Conservation (phyloP, 768 basidiomycete genomes). For the Porphyrellus cyaneotinctus region DNA sequence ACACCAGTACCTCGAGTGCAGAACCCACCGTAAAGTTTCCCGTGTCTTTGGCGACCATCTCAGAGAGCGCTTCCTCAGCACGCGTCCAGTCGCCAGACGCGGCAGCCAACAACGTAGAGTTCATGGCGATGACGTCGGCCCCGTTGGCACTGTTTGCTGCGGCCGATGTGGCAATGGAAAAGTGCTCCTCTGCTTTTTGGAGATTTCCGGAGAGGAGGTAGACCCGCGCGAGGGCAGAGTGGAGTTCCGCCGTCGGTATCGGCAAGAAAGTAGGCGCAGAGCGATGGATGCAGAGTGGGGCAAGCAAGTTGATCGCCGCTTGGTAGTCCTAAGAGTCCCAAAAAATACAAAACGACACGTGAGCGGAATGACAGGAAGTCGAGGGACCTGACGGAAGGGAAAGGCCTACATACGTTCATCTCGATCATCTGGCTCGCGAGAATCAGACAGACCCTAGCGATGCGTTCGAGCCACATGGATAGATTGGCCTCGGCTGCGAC, state of each 20-base stretch:
- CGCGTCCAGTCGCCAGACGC: slow-evolving; percentile 68
- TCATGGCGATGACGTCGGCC: slow-evolving; percentile 51
- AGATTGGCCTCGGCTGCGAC: slow-evolving; percentile 31
- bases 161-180: slow-evolving; percentile 40
- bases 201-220: slow-evolving; percentile 74
- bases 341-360: not conserved
- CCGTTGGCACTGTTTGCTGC: slow-evolving; percentile 41
- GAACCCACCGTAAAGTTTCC: slow-evolving; percentile 53
- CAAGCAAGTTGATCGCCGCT: slow-evolving; percentile 64
- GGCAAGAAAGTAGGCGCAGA: slow-evolving; percentile 8
- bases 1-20: not conserved
- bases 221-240: slow-evolving; percentile 67
- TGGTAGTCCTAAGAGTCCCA: slow-evolving; percentile 52
- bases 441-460: slow-evolving; percentile 69
- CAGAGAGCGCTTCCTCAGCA: slow-evolving; percentile 44
- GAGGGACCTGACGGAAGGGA: not conserved
- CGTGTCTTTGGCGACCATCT: slow-evolving; percentile 47
- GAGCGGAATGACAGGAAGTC: not conserved
- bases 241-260: slow-evolving; percentile 49
- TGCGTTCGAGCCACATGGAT: slow-evolving; percentile 83
- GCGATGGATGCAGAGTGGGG: slow-evolving; percentile 54
- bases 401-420: slow-evolving; percentile 66
- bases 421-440: slow-evolving; percentile 80
- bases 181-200: slow-evolving; percentile 53
- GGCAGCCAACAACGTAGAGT: slow-evolving; percentile 59